Base-by-base conservation (phyloP, 257 asterid genomes). In the Primulina tabacum region DNA sequence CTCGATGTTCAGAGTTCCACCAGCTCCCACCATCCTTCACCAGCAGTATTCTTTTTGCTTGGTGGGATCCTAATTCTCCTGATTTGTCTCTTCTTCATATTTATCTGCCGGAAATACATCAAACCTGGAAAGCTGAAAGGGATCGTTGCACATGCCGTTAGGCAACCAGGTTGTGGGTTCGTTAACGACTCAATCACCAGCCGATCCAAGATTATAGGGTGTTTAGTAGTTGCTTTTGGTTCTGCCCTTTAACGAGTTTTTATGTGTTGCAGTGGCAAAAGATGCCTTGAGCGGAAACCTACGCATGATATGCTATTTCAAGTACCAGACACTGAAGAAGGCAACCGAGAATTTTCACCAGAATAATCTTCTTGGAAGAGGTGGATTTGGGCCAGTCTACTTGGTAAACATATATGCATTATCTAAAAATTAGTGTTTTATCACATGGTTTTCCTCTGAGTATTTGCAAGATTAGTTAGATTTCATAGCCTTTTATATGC, bases 361-460 rank as follows among this genome's bases (percentile, higher is more conserved):
- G 76, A 68, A 32, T 18, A 77, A 83, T 76, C 77, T 90, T 59
- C 97, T 90, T 8, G 97, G 97, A 43, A 75, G 89, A 76, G 97
- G 97, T 71, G 97, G 97, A 79, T 90, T 90, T 60, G 97, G 97
- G 37, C 95, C 97, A 0, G 97, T 90, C 52, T 90, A 73, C 81
- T 78, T 78, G 91, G 97, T 90, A 86, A 18, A 40, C 7, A 33
- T 33, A 33, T 33, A 33, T 33, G 7, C 6, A 33, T 6, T 32
- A 33, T 70, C 56, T n/a, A 8, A 18, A 29, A 29, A 28, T 28
- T 1, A 17, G 28, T 75, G 11, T 47, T 37, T 38, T 35, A 30
- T 16, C 4, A 4, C 59, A 18, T 64, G 29, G 2, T 35, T 38
- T 24, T 37, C 40, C 28, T 9, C 50, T 32, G 4, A 10, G 6